Evolutionary conservation across 306 rosid species (phyloP).

Genomic region (Oemleria cerasiformis): DNA sequence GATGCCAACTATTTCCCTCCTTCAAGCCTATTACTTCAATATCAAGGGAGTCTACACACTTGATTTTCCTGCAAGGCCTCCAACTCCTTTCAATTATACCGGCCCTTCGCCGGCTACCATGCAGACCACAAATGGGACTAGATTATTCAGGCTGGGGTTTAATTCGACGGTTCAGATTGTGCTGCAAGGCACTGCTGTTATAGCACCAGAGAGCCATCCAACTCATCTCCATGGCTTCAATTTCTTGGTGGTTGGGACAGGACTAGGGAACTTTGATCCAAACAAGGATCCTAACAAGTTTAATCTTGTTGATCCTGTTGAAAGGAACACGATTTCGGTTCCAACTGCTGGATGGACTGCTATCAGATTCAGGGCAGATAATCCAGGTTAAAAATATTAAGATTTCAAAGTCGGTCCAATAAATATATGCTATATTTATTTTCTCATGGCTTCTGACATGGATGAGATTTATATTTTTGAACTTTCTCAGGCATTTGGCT

Average conservation of each 20-base stretch:
- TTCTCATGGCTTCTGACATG: too few species aligned
- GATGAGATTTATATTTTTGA: too few species aligned
- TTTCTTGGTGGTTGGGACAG: constrained; percentile 66
- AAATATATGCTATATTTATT: too few species aligned
- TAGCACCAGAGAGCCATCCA: constrained; percentile 71
- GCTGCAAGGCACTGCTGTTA: constrained; percentile 56
- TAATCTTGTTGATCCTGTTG: constrained; percentile 70
- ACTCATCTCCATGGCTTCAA: constrained; percentile 65
- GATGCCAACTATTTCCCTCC: constrained; percentile 55
- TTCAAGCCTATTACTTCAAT: constrained; percentile 65
- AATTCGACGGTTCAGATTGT: constrained; percentile 58
- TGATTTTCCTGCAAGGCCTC: constrained; percentile 66
- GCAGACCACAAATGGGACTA: constrained; percentile 58
- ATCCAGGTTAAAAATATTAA: constrained; percentile 50
- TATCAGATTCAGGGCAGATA: constrained; percentile 72
- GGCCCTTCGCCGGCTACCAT: constrained; percentile 48
- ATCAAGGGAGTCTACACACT: constrained; percentile 53
- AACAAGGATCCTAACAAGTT: constrained; percentile 42
- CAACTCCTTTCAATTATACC: constrained; percentile 50
- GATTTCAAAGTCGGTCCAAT: too few species aligned
- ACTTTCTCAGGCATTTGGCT: constrained; percentile 61
- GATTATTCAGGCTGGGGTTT: constrained; percentile 41
- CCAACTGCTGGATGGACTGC: constrained; percentile 76
- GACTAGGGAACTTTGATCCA: constrained; percentile 67
- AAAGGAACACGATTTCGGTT: constrained; percentile 63